phyloP scores from a whole-genome alignment of 1,284 basidiomycete genomes.

The Cryptococcus sp. region DNA sequence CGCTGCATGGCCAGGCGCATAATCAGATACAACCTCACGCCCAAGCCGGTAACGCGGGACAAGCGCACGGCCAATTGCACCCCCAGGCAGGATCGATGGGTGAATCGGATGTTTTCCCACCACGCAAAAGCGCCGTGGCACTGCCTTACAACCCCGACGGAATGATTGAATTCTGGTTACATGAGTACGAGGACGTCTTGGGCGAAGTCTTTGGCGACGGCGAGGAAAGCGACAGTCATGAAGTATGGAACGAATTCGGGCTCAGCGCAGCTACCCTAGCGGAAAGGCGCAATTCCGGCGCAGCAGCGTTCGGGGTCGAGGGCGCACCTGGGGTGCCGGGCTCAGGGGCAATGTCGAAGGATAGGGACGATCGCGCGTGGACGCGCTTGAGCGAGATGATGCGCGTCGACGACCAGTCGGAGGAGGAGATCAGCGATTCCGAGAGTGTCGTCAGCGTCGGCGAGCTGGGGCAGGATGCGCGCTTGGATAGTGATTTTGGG shows the following conservation, averaged over 20 bases:
- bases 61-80: conserved; percentile 1
- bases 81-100: conserved; percentile 12
- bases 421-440: conserved; percentile 70
- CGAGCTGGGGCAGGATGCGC: conserved; percentile 74
- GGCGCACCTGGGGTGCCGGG: conserved; percentile 3
- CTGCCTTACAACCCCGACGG: conserved; percentile 57
- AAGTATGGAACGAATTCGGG: conserved; percentile 30
- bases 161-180: conserved; percentile 58
- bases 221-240: conserved; percentile 15
- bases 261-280: background rate
- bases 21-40: conserved; percentile 10
- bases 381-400: conserved; percentile 46
- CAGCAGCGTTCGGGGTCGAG: conserved; percentile 8
- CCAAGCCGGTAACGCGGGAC: conserved; percentile 24
- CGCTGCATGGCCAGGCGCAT: conserved; percentile 2
- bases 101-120: conserved; percentile 59
- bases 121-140: conserved; percentile 45
- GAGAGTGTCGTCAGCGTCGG: conserved; percentile 86
- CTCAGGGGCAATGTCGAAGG: conserved; percentile 19
- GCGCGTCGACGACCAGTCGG: conserved; percentile 26
- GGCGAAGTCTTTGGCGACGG: conserved; percentile 57
- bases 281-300: background rate
- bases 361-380: conserved; percentile 47
- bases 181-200: conserved; percentile 60
- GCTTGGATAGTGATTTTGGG: conserved; percentile 63